These are phyloP conservation scores for Microbotryum silenes-acaulis DNA, from an alignment of 1,284 basidiomycete species.

Conservation along the genomic window DNA sequence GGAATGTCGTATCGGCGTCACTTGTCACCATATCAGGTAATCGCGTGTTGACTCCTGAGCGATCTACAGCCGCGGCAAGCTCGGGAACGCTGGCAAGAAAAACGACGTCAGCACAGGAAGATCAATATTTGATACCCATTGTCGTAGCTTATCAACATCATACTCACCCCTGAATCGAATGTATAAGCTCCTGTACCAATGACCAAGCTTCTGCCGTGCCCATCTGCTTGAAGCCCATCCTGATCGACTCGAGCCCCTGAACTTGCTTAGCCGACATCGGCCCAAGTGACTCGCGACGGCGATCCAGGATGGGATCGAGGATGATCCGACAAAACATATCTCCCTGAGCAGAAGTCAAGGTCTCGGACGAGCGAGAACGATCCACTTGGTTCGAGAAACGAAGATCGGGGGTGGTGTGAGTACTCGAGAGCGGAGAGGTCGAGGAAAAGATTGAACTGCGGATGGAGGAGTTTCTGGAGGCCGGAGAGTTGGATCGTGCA, in stretches of 20 bases:
- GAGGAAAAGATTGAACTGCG: too few species aligned
- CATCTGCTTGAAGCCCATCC: constrained; percentile 41
- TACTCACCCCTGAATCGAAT: constrained; percentile 1
- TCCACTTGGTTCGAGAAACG: background rate
- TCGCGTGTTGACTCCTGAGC: background rate
- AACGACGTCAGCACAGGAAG: background rate
- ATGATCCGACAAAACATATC: background rate
- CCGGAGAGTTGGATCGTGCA: background rate
- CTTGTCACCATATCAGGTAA: background rate
- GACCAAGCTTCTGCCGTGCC: background rate
- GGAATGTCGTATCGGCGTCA: background rate
- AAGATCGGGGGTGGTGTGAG: background rate
- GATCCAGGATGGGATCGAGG: background rate
- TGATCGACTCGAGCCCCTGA: constrained; percentile 39
- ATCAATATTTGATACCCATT: background rate
- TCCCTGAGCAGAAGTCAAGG: background rate
- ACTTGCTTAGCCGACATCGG: constrained; percentile 36
- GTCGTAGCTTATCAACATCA: background rate
- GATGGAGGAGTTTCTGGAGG: too few species aligned
- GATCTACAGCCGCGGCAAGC: background rate
- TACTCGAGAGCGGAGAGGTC: background rate
- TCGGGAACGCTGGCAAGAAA: constrained; percentile 5
- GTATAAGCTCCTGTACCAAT: background rate
- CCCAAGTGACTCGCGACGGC: background rate
- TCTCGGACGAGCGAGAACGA: background rate